These are phyloP conservation scores for Aspergillus bridgeri DNA, from an alignment of 495 filamentous ascomycete genomes.

Conservation along the genomic window DNA sequence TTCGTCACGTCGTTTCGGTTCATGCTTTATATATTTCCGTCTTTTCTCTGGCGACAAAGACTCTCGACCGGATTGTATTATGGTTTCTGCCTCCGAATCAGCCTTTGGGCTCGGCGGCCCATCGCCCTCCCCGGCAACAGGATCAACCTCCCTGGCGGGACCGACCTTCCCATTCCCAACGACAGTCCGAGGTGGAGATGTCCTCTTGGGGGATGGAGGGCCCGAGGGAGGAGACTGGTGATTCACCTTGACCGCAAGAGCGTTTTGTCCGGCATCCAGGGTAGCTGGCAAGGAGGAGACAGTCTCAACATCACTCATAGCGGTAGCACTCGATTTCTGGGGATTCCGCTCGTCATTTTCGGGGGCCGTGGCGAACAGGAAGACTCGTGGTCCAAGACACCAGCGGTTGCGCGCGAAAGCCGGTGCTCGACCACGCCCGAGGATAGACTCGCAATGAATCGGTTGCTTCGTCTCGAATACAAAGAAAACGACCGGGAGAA, in stretches of 20 bases:
- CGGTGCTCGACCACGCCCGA: slow-evolving; percentile 29
- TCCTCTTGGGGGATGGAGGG: slow-evolving; percentile 25
- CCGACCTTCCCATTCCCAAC: slow-evolving; percentile 20
- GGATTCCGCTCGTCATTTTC: slow-evolving; percentile 49
- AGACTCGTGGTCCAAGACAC: slow-evolving; percentile 35
- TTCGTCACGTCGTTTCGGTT: slow-evolving; percentile 48
- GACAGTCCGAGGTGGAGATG: slow-evolving; percentile 14
- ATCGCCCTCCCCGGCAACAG: slow-evolving; percentile 30
- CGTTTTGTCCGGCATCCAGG: slow-evolving; percentile 39
- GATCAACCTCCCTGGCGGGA: slow-evolving; percentile 23
- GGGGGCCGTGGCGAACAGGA: slow-evolving; percentile 39
- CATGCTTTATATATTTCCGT: slow-evolving; percentile 66
- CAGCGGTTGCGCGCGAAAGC: slow-evolving; percentile 40
- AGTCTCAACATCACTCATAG: slow-evolving; percentile 52
- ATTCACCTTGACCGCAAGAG: slow-evolving; percentile 37
- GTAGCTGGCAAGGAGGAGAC: slow-evolving; percentile 42
- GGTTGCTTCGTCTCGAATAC: background rate
- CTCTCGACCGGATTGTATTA: slow-evolving; percentile 71
- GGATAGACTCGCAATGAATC: slow-evolving; percentile 7
- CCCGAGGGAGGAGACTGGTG: slow-evolving; percentile 21
- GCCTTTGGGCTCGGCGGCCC: slow-evolving; percentile 41
- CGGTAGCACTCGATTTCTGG: slow-evolving; percentile 45
- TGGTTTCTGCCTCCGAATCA: slow-evolving; percentile 80
- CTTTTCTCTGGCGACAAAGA: slow-evolving; percentile 65
- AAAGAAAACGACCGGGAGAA: slow-evolving; percentile 3